phyloP scores from a whole-genome alignment of 2,329 filamentous ascomycete genomes.

The Phoma sp. region DNA sequence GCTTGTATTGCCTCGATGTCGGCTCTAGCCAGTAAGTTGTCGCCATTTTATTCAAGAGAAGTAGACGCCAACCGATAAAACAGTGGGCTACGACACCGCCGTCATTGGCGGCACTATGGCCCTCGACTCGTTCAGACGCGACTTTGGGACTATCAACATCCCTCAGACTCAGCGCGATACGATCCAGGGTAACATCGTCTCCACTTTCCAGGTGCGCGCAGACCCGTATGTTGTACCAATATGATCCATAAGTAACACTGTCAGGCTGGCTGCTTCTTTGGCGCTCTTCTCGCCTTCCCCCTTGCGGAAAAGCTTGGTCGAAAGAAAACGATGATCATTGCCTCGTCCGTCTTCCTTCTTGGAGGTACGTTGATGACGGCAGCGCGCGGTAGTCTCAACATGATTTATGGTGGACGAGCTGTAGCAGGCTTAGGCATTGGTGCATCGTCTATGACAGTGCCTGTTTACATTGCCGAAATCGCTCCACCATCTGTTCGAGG shows the following conservation, averaged over 20 bases:
- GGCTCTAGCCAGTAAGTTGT: constrained; percentile 42
- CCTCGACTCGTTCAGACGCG: constrained; percentile 47
- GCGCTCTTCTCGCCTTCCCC: constrained; percentile 51
- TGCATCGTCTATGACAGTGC: constrained; percentile 46
- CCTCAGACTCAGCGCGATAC: constrained; percentile 43
- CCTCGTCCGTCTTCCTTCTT: constrained; percentile 52
- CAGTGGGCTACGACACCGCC: constrained; percentile 45
- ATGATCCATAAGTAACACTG: background rate
- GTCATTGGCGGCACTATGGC: constrained; percentile 52
- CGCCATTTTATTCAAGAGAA: background rate
- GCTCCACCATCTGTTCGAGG: constrained; percentile 69
- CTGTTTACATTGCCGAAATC: constrained; percentile 49
- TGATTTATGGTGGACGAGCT: constrained; percentile 48
- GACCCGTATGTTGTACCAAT: background rate
- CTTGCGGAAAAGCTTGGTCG: constrained; percentile 59
- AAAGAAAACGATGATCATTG: constrained; percentile 57
- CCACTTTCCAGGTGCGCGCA: constrained; percentile 42
- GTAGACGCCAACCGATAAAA: background rate
- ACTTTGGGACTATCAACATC: constrained; percentile 42
- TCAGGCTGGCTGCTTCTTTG: constrained; percentile 48
- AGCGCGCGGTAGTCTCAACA: constrained; percentile 42
- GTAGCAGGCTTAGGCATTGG: constrained; percentile 50
- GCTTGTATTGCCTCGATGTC: constrained; percentile 47
- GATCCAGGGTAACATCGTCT: constrained; percentile 50
- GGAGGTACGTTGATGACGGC: constrained; percentile 51